Percentiles rank a stretch among this genome's conserved stretches.
These are phyloP conservation scores for Sporobolus alterniflorus DNA, from an alignment of 202 grass and related monocot species.

Conservation along the genomic window DNA sequence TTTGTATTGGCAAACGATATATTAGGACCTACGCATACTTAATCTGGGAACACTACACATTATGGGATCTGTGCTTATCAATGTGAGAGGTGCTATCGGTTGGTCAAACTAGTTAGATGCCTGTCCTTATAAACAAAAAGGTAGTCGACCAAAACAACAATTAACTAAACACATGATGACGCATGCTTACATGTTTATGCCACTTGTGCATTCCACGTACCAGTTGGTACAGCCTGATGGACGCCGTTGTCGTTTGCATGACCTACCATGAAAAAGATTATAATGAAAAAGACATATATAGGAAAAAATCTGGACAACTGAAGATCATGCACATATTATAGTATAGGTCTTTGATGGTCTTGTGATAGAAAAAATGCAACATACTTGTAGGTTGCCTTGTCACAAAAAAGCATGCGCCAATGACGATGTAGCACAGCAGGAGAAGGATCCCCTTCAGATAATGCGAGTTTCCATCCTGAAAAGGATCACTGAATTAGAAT, in stretches of 20 bases:
- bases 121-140: not conserved
- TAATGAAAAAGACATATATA: not conserved
- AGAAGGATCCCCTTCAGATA: conserved; percentile 92
- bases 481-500: not conserved
- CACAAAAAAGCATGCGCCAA: conserved; percentile 74
- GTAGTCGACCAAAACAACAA: not conserved
- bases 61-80: not conserved
- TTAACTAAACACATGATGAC: conserved; percentile 1
- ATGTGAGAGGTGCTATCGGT: not conserved
- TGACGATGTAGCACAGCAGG: conserved; percentile 77
- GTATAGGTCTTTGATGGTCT: not conserved
- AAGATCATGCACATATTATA: not conserved
- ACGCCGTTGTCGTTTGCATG: conserved; percentile 23
- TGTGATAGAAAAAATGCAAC: conserved; percentile 18
- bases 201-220: conserved; percentile 37
- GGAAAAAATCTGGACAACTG: not conserved
- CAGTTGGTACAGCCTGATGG: conserved; percentile 24
- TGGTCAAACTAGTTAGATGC: conserved; percentile 8
- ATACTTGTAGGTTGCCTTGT: conserved; percentile 62
- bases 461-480: conserved; percentile 78
- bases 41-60: conserved; percentile 1
- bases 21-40: not conserved
- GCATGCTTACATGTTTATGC: conserved; percentile 50
- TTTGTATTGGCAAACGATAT: not conserved
- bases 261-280: conserved; percentile 26